Percentiles rank a stretch among this genome's conserved stretches.
These are phyloP conservation scores for Tetrahymena thermophila DNA, from an alignment of 73 alveolate species.

Conservation along the genomic window DNA sequence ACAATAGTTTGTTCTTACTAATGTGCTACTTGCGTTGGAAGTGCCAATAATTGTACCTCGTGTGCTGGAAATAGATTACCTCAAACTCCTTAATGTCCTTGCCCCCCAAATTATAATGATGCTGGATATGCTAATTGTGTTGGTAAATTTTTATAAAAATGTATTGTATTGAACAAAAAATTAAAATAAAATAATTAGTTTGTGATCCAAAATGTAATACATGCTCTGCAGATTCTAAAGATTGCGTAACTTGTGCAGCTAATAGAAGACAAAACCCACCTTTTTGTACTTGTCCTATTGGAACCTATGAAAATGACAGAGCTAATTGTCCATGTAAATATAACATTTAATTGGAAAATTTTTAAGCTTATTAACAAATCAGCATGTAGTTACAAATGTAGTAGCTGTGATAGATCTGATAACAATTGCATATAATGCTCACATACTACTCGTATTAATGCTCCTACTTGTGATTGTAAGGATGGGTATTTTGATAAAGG, in stretches of 20 bases:
- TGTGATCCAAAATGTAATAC: not conserved
- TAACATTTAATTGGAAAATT: not conserved
- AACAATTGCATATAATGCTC: not conserved
- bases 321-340: not conserved
- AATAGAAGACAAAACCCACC: not conserved
- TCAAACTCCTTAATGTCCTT: not conserved
- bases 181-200: not conserved
- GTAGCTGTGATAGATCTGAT: not conserved
- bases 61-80: not conserved
- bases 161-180: not conserved
- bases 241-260: not conserved
- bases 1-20: not conserved
- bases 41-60: not conserved
- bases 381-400: not conserved
- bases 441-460: not conserved
- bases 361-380: not conserved
- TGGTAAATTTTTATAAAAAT: not conserved
- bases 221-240: not conserved
- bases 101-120: not conserved
- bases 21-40: not conserved
- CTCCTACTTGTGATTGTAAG: not conserved
- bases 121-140: not conserved
- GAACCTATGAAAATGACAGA: not conserved
- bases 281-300: not conserved
- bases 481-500: not conserved